Base-by-base conservation (phyloP, 495 filamentous ascomycete species). In the Penicillium atrosanguineum region DNA sequence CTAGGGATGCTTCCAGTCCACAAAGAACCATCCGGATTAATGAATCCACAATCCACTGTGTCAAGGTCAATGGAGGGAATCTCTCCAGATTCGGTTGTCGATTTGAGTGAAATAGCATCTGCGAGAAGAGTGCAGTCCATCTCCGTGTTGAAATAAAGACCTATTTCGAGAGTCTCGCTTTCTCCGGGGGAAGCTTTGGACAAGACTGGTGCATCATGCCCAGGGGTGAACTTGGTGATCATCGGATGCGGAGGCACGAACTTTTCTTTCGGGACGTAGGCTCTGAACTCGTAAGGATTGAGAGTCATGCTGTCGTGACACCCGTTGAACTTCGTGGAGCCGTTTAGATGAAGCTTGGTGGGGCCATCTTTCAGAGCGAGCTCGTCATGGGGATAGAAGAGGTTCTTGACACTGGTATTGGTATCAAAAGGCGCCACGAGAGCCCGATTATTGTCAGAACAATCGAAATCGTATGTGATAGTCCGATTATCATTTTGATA, bases 321-420 rank as follows among this genome's bases (percentile, higher is more conserved):
- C 14, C 85, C 87, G 41, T 83, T 85, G 36, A 60, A 62, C 1
- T 74, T 55, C 6, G 52, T 63, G 0, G 78, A 78, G 6, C 71
- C 71, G 38, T 79, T 74, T 20, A 82, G 53, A 25, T 66, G 65
- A 19, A 81, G 63, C 31, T 70, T 71, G 0, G 65, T 63, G 0
- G 69, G 65, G n/a, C 72, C 53, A 20, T 65, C 58, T 34, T 67
- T 64, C 14, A 88, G 62, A 0, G 61, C 74, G 34, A 79, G 61
- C 56, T 86, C 78, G 26, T 85, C 82, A 47, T 83, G 81, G 1
- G 84, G 83, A 55, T 77, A 83, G 63, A 88, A 86, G n/a, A 90
- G 62, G 61, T 87, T 87, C 57, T 79, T 80, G 55, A 89, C 84
- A 1, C 76, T 80, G 28, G 73, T 80, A 14, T 75, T 79, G 1